These are phyloP conservation scores for Penicillium subrubescens DNA, from an alignment of 495 filamentous ascomycete species.

Conservation along the genomic window DNA sequence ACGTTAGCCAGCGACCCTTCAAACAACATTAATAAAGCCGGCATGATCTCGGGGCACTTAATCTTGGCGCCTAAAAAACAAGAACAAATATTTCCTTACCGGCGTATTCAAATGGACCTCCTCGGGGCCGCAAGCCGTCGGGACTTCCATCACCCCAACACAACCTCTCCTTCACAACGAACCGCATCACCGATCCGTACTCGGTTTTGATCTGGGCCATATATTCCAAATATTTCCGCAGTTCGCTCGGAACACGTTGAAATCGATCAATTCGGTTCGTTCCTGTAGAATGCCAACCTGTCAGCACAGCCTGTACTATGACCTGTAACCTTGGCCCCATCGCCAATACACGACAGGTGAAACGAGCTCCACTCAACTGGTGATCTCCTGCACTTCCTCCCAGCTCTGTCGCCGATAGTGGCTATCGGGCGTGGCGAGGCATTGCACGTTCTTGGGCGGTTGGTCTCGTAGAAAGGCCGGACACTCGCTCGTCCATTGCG, in stretches of 20 bases:
- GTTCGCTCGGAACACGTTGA: slow-evolving; percentile 70
- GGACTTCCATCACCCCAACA: slow-evolving; percentile 55
- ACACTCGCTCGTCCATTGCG: slow-evolving; percentile 62
- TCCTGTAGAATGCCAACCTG: slow-evolving; percentile 25
- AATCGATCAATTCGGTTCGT: slow-evolving; percentile 73
- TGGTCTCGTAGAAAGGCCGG: slow-evolving; percentile 66
- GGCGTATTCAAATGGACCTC: slow-evolving; percentile 51
- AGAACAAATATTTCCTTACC: slow-evolving; percentile 35
- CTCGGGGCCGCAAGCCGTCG: slow-evolving; percentile 45
- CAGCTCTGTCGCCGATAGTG: slow-evolving; percentile 61
- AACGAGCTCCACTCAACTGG: slow-evolving; percentile 42
- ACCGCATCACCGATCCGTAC: slow-evolving; percentile 74
- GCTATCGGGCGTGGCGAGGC: slow-evolving; percentile 66
- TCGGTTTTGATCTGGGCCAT: slow-evolving; percentile 60
- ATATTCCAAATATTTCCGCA: slow-evolving; percentile 71
- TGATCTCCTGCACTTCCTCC: slow-evolving; percentile 62
- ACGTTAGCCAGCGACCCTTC: not conserved
- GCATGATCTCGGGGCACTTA: too few species aligned
- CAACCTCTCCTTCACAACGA: slow-evolving; percentile 66
- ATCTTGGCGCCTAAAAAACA: not conserved
- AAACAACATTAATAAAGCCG: too few species aligned
- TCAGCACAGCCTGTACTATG: not conserved
- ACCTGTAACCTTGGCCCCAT: not conserved
- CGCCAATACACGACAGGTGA: slow-evolving; percentile 2
- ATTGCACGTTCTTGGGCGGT: slow-evolving; percentile 47